Percentiles rank a stretch among this genome's conserved stretches.
Conservation (phyloP, 2,329 filamentous ascomycete species). For the Byssoonygena ceratinophila region DNA sequence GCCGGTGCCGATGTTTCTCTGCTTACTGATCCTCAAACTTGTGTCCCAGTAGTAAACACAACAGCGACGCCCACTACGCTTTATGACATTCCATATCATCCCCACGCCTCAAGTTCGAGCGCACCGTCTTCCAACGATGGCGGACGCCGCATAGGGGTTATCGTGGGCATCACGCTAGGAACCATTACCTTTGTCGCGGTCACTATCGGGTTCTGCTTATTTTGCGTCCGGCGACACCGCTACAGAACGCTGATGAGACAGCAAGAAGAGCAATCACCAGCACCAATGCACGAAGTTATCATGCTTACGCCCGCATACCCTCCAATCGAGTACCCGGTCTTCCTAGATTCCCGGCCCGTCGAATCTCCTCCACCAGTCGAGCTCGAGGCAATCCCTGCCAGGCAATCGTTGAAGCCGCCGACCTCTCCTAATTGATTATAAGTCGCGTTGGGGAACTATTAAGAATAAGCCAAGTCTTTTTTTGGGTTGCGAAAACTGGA, state of each 20-base stretch:
- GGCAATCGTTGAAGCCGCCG: not conserved
- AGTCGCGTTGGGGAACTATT: not conserved
- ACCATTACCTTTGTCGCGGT: not conserved
- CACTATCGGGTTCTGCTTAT: not conserved
- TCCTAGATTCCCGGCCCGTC: not conserved
- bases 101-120: not conserved
- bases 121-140: not conserved
- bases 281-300: not conserved
- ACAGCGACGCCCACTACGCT: not conserved
- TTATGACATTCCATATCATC: not conserved
- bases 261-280: not conserved
- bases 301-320: not conserved
- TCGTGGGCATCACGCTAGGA: not conserved
- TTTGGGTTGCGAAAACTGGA: no score
- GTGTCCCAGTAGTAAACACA: not conserved
- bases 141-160: not conserved
- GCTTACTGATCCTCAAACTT: not conserved
- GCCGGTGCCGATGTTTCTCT: not conserved
- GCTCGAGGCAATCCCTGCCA: not conserved
- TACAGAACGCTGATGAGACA: not conserved
- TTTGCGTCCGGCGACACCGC: not conserved
- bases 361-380: not conserved
- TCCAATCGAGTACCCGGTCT: not conserved
- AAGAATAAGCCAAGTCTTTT: no score
- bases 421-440: not conserved